Evolutionary conservation across 2,329 filamentous ascomycete species (phyloP), one percentile per base, ranked within the genome.

Genomic region (Xylaria sp.): DNA sequence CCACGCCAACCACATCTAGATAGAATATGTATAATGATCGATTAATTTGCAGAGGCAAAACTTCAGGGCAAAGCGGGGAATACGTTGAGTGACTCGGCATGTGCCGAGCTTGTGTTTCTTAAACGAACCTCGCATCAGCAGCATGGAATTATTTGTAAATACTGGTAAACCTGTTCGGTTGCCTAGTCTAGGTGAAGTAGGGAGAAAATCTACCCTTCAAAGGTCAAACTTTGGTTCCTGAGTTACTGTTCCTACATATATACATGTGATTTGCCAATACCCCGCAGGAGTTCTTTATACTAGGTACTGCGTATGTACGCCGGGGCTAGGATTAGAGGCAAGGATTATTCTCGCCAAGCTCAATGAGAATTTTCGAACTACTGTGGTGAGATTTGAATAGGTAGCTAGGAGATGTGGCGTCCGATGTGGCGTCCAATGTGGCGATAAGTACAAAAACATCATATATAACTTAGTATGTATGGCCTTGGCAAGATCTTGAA

Each of bases 101-200:
- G 27, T 31, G 9, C 47, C 15, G 15, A n/a, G 10, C 27, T 31
- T 38, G 42, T 33, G 29, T 20, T 20, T 33, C 29, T 7, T 31
- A n/a, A n/a, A n/a, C n/a, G n/a, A n/a, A n/a, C n/a, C n/a, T n/a
- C n/a, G n/a, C n/a, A n/a, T n/a, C n/a, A n/a, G n/a, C n/a, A n/a
- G n/a, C n/a, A n/a, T n/a, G n/a, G n/a, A 36, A 47, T 64, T 17
- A 64, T 64, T 64, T 64, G 55, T 38, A 64, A 64, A 59, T n/a
- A 36, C 11, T n/a, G n/a, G n/a, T n/a, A 44, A 22, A n/a, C 42
- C 22, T 44, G 42, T 22, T 7, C 33, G 53, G 15, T 39, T 59
- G 29, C 44, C 56, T 27, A 58, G 39, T 6, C 1, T 36, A 50
- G 54, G n/a, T 27, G 42, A 42, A 42, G 9, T 25, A 17, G 15